Percentiles rank a stretch among this genome's conserved stretches.
These are phyloP conservation scores for Euphorbia pulcherrima DNA, from an alignment of 345 rosid genomes.

Conservation along the genomic window DNA sequence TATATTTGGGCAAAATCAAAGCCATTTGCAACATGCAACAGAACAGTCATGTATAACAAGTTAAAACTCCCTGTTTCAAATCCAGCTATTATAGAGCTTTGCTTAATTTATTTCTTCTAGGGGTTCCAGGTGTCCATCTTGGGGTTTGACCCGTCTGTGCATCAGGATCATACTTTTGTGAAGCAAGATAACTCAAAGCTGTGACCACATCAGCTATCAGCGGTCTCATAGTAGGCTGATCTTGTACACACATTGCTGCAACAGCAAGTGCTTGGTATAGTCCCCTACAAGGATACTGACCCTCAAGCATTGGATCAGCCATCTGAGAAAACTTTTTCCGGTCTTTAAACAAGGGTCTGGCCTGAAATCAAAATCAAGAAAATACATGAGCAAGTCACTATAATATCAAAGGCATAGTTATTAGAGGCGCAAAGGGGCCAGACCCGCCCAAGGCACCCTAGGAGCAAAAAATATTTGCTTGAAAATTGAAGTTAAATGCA, in stretches of 20 bases:
- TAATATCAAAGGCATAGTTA: no score
- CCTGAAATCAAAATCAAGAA: slow-evolving; percentile 38
- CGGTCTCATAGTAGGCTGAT: slow-evolving; percentile 79
- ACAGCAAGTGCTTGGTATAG: slow-evolving; percentile 87
- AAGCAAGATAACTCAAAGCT: slow-evolving; percentile 74
- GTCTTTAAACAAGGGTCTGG: slow-evolving; percentile 81
- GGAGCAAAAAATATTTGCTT: no score
- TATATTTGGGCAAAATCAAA: slow-evolving; percentile 1
- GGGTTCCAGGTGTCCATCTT: slow-evolving; percentile 42
- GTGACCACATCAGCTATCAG: slow-evolving; percentile 67
- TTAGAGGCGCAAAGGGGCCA: no score
- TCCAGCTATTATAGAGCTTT: slow-evolving; percentile 23
- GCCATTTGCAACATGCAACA: not conserved
- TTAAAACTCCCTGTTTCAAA: slow-evolving; percentile 17
- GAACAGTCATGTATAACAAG: not conserved
- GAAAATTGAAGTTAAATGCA: no score
- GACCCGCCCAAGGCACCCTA: no score
- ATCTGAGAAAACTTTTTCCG: slow-evolving; percentile 60
- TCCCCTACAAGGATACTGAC: slow-evolving; percentile 69
- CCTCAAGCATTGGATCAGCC: slow-evolving; percentile 77
- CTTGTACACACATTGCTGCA: slow-evolving; percentile 94
- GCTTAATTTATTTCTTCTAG: slow-evolving; percentile 44
- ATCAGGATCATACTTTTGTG: slow-evolving; percentile 48
- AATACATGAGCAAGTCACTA: not conserved
- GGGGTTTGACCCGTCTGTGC: slow-evolving; percentile 18